A percentile compares a stretch with the other conserved stretches of the same genome.
Evolutionary conservation across 2,329 filamentous ascomycete species (phyloP).

Genomic region (Penicillium sp.): DNA sequence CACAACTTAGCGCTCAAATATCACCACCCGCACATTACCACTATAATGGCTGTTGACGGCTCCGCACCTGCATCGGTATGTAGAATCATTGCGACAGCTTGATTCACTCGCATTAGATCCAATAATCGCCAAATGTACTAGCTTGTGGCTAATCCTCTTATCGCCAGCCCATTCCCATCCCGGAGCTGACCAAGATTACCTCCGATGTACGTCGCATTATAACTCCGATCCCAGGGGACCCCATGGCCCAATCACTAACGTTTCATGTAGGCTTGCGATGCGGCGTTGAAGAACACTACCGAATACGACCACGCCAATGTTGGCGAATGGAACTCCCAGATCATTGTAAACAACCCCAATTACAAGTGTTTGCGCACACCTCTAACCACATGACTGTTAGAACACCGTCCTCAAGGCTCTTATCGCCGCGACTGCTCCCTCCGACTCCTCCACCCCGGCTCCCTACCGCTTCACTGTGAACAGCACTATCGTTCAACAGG

Average conservation of each 20-base stretch:
- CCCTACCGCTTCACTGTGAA: slow-evolving; percentile 96
- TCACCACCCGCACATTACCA: background rate
- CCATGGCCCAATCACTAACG: background rate
- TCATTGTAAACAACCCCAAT: slow-evolving; percentile 68
- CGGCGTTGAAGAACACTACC: slow-evolving; percentile 69
- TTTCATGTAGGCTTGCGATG: slow-evolving; percentile 72
- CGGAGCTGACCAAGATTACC: slow-evolving; percentile 80
- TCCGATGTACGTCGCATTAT: slow-evolving; percentile 64
- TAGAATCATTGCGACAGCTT: slow-evolving; percentile 11
- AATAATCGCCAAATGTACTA: background rate
- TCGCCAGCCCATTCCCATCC: slow-evolving; percentile 69
- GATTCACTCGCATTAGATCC: background rate
- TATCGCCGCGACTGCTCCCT: slow-evolving; percentile 42
- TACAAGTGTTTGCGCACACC: background rate
- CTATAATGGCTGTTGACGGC: slow-evolving; percentile 34
- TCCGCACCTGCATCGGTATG: slow-evolving; percentile 28
- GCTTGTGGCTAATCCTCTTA: slow-evolving; percentile 5
- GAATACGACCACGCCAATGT: slow-evolving; percentile 87
- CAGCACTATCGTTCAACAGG: slow-evolving; percentile 96
- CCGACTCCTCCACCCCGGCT: slow-evolving; percentile 38
- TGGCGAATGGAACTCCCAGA: slow-evolving; percentile 83
- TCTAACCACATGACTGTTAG: slow-evolving; percentile 20
- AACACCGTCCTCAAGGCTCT: slow-evolving; percentile 43
- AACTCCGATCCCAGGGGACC: background rate
- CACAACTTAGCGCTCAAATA: background rate